Base-by-base conservation (phyloP, 495 filamentous ascomycete genomes). In the Lasiosphaeria miniovina region DNA sequence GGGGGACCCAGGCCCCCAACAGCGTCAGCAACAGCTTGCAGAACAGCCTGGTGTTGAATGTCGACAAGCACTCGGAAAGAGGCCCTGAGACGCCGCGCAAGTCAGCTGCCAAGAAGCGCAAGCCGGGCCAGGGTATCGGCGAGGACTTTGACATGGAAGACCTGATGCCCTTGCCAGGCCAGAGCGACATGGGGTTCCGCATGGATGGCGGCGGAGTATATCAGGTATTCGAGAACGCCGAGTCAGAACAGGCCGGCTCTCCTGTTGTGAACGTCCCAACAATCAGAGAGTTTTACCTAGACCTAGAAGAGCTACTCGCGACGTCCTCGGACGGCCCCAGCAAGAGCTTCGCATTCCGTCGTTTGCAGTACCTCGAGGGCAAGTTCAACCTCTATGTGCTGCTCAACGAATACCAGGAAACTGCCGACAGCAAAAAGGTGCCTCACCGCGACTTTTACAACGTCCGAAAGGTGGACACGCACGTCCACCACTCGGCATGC, bases 371-470 rank as follows among this genome's bases (percentile, higher is more conserved):
- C 70, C 76, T 98, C 4, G 94, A 98, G 73, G 91, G 91, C 57
- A 96, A 96, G 68, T 98, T 95, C 75, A 96, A 96, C 68, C 81
- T 98, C 9, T 96, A 98, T 66, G 81, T 85, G 11, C 81, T 98
- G 4, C 75, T 97, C 59, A 97, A 98, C 73, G 93, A 96, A 65
- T 96, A 98, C 65, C 91, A 98, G 72, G 94, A 98, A 73, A 92
- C 94, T 61, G 93, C 94, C 54, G 95, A 98, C 80, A 96, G 90
- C 74, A 98, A 98, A 74, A 90, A 85, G 68, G 95, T 98, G 9
- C 94, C 94, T 33, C 94, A 98, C 71, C 84, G 94, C 75, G 94
- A 98, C 73, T 98, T 98, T 68, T 98, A 98, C 76, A 98, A 98
- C 68, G 94, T 98, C 52, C 83, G 94, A 61, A 98, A 98, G 73